These are phyloP conservation scores for Orbilia quercus DNA, from an alignment of 2,329 filamentous ascomycete genomes.

Conservation along the genomic window DNA sequence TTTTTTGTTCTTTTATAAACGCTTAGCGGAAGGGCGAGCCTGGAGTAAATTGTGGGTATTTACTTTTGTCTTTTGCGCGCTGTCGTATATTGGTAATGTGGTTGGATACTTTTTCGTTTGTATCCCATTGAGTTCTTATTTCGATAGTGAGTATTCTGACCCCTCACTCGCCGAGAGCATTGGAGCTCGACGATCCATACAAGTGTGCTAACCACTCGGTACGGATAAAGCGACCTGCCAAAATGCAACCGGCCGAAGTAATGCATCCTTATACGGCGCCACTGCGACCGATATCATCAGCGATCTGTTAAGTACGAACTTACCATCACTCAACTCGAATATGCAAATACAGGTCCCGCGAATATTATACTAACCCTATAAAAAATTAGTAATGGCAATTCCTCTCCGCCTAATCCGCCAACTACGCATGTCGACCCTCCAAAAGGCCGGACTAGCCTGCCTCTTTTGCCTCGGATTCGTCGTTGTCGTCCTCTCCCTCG, in stretches of 20 bases:
- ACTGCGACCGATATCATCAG: conserved; percentile 52
- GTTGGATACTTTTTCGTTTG: conserved; percentile 50
- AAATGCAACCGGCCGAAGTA: conserved; percentile 27
- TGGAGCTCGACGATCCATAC: background rate
- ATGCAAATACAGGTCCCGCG: too few relatives aligned
- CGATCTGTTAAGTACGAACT: conserved; percentile 46
- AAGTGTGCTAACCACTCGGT: background rate
- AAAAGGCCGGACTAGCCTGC: conserved; percentile 43
- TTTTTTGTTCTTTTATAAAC: conserved; percentile 53
- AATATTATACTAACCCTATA: too few relatives aligned
- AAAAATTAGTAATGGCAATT: conserved; percentile 54
- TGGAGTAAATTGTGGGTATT: conserved; percentile 54
- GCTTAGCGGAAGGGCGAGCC: conserved; percentile 31
- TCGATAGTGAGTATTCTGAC: conserved; percentile 35
- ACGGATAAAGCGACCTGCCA: conserved; percentile 24
- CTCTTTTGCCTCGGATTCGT: conserved; percentile 54
- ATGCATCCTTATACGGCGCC: conserved; percentile 40
- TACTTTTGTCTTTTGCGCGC: conserved; percentile 40
- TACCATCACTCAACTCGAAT: too few relatives aligned
- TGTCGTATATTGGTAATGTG: conserved; percentile 46
- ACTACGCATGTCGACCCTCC: conserved; percentile 38
- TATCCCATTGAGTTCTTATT: conserved; percentile 46
- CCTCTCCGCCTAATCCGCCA: conserved; percentile 51
- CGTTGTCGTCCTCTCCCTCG: conserved; percentile 47
- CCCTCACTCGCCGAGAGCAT: background rate